These are phyloP conservation scores for Nothomitra cinnamomea DNA, from an alignment of 2,329 filamentous ascomycete species.

Conservation along the genomic window DNA sequence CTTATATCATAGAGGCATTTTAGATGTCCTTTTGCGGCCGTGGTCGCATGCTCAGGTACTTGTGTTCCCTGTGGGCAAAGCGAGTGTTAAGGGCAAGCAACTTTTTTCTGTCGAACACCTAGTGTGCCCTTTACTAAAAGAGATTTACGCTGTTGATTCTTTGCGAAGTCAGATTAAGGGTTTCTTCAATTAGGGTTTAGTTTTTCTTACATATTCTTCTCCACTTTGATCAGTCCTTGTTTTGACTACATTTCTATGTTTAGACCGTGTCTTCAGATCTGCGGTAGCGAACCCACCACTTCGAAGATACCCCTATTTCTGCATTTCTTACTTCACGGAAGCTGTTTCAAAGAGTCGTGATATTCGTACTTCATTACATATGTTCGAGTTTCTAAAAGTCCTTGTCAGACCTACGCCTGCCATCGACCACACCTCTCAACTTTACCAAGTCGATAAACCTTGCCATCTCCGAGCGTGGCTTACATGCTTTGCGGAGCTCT, in stretches of 20 bases:
- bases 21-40: not conserved
- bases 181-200: not conserved
- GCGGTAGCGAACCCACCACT: not conserved
- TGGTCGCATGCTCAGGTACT: not conserved
- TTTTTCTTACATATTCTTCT: not conserved
- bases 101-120: too few relatives aligned
- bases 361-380: not conserved
- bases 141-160: too few relatives aligned
- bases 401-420: constrained; percentile 62
- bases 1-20: not conserved
- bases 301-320: too few relatives aligned
- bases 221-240: too few relatives aligned
- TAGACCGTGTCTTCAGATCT: too few relatives aligned
- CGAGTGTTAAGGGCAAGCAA: not conserved
- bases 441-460: constrained; percentile 99
- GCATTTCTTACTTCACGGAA: too few relatives aligned
- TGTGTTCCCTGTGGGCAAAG: not conserved
- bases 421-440: constrained; percentile 69
- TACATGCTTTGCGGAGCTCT: constrained; percentile 66
- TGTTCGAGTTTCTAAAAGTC: constrained; percentile 6
- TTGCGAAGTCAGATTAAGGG: too few relatives aligned
- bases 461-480: constrained; percentile 81
- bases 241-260: too few relatives aligned
- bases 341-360: not conserved
- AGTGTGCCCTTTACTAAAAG: too few relatives aligned